phyloP scores from a whole-genome alignment of 139 green algal genomes.

The Chlorella sp. region DNA sequence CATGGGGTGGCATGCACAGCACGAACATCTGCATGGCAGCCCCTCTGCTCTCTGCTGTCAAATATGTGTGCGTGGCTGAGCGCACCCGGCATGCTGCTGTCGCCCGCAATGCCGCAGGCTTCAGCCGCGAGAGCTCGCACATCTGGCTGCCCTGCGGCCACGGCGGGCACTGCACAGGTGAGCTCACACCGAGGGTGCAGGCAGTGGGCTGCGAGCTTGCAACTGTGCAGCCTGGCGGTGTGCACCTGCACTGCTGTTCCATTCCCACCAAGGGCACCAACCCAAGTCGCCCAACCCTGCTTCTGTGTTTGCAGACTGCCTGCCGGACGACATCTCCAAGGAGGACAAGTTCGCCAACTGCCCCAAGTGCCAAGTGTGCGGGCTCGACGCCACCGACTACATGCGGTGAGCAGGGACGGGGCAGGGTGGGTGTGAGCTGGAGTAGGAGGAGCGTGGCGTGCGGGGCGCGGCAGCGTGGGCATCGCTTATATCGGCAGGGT shows the following conservation, averaged over 20 bases:
- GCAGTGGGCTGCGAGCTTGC: neutral
- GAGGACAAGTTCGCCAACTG: conserved; percentile 8
- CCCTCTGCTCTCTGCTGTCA: too few relatives aligned
- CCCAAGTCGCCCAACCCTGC: neutral
- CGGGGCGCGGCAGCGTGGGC: too few relatives aligned
- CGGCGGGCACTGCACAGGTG: conserved; percentile 9
- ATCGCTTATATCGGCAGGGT: too few relatives aligned
- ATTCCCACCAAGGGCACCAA: neutral
- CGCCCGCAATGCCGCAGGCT: neutral
- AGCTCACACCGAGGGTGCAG: neutral
- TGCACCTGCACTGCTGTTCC: neutral
- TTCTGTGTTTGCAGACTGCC: conserved; percentile 13
- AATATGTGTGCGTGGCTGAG: too few relatives aligned
- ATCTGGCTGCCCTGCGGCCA: conserved; percentile 18
- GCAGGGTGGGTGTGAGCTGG: neutral
- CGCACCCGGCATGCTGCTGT: neutral
- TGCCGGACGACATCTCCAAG: neutral
- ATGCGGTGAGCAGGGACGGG: neutral
- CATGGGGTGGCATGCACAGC: too few relatives aligned
- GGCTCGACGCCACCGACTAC: neutral
- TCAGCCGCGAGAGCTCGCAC: neutral
- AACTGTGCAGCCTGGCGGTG: neutral
- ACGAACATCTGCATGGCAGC: too few relatives aligned
- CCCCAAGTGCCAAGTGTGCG: conserved; percentile 9
- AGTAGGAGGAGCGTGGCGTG: too few relatives aligned